Evolutionary conservation across 306 rosid genomes (phyloP).

Genomic region (Ormosia emarginata): DNA sequence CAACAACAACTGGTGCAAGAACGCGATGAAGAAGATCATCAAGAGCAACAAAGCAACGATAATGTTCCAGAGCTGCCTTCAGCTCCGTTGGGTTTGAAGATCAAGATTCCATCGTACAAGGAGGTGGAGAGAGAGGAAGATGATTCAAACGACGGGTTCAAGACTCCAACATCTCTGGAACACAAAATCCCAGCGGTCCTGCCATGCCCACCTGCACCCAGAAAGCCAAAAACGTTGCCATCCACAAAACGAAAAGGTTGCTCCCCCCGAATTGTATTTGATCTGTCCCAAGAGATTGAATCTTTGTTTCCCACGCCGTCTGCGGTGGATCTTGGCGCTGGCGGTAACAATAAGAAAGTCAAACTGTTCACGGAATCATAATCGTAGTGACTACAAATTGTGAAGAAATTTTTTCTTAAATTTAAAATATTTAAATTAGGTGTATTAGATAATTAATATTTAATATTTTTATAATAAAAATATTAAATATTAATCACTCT

Average conservation of each 20-base stretch:
- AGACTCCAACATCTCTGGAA: constrained; percentile 64
- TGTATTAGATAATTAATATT: no score
- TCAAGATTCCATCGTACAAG: constrained; percentile 26
- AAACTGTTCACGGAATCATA: constrained; percentile 12
- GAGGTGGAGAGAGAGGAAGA: neutral
- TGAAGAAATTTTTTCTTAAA: no score
- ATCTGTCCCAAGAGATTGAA: constrained; percentile 42
- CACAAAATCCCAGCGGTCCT: constrained; percentile 34
- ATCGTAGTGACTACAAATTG: neutral
- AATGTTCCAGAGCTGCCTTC: neutral
- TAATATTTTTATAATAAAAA: no score
- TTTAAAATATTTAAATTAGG: no score
- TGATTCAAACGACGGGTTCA: constrained; percentile 40
- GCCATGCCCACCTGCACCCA: constrained; percentile 68
- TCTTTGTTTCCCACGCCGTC: constrained; percentile 42
- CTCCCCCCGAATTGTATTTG: constrained; percentile 19
- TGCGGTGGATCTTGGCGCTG: constrained; percentile 37
- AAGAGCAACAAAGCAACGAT: neutral
- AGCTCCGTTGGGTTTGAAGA: constrained; percentile 22
- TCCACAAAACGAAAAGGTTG: constrained; percentile 38
- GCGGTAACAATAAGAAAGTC: constrained; percentile 41
- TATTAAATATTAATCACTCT: no score
- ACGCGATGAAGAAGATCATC: neutral
- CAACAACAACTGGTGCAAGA: neutral
- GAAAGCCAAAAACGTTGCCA: constrained; percentile 50